phyloP scores from a whole-genome alignment of 2,329 filamentous ascomycete genomes.

The Pyricularia pennisetigena region DNA sequence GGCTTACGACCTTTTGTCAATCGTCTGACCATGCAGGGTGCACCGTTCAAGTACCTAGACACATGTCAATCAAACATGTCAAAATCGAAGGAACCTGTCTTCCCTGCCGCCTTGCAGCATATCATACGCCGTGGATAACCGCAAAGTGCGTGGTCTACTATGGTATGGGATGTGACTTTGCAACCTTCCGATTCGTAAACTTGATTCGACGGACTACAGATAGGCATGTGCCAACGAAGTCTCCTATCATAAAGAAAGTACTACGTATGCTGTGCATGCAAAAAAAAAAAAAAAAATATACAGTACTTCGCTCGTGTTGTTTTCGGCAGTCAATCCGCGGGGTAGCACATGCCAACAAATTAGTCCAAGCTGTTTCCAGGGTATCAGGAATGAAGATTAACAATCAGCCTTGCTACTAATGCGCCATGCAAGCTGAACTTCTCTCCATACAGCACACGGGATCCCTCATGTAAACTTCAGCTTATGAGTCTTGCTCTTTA shows the following conservation, averaged over 20 bases:
- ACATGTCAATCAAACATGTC: background rate
- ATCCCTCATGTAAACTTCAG: too few relatives aligned
- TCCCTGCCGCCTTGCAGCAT: background rate
- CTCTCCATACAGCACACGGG: too few relatives aligned
- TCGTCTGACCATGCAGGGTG: background rate
- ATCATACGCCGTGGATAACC: background rate
- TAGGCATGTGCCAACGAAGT: background rate
- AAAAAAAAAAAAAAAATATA: too few relatives aligned
- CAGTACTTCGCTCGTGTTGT: background rate
- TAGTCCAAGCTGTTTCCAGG: too few relatives aligned
- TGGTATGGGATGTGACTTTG: background rate
- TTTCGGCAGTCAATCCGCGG: background rate
- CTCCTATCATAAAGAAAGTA: background rate
- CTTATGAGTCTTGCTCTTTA: too few relatives aligned
- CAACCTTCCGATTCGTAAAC: background rate
- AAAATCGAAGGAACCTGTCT: background rate
- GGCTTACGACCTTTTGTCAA: background rate
- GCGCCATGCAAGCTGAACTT: background rate
- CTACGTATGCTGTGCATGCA: background rate
- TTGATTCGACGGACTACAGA: background rate
- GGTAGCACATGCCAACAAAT: background rate
- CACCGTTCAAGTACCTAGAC: background rate
- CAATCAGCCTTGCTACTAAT: background rate
- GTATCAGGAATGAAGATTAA: background rate
- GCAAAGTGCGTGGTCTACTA: background rate